Evolutionary conservation across 2,329 filamentous ascomycete species (phyloP).

Genomic region (Intubia oerlemansii): DNA sequence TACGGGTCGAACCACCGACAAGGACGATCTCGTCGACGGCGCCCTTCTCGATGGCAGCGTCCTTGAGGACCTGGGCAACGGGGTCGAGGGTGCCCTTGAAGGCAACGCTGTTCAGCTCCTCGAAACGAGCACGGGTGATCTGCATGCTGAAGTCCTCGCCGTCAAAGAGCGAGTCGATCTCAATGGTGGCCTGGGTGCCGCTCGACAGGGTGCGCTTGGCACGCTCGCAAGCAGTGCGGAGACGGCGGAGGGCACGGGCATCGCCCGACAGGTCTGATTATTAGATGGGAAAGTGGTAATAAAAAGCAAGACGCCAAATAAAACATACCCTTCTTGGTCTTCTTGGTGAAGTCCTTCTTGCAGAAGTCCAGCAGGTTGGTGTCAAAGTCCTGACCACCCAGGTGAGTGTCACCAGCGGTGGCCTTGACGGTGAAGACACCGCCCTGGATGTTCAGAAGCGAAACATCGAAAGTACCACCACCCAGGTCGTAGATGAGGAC

Average conservation of each 20-base stretch:
- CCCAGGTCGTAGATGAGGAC: constrained; percentile 99
- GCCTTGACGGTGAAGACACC: constrained; percentile 99
- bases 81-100: constrained; percentile 88
- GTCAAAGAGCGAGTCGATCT: constrained; percentile 97
- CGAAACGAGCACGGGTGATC: constrained; percentile 97
- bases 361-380: constrained; percentile 90
- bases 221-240: constrained; percentile 96
- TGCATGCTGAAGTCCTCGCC: constrained; percentile 94
- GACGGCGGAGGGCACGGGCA: constrained; percentile 80
- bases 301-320: not conserved
- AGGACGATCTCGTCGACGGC: constrained; percentile 96
- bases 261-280: constrained; percentile 52
- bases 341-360: constrained; percentile 54
- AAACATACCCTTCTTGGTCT: constrained; percentile 7
- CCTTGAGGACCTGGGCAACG: constrained; percentile 91
- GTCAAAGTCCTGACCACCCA: constrained; percentile 93
- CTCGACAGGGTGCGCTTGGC: constrained; percentile 98
- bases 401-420: constrained; percentile 89
- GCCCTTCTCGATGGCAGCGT: constrained; percentile 69
- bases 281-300: not conserved
- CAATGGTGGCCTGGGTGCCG: constrained; percentile 90
- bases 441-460: constrained; percentile 93
- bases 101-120: constrained; percentile 91
- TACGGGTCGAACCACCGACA: constrained; percentile 97
- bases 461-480: constrained; percentile 98